These are phyloP conservation scores for Rhizoclosmatium globosum DNA, from an alignment of 192 early-diverging fungal genomes.

Conservation along the genomic window DNA sequence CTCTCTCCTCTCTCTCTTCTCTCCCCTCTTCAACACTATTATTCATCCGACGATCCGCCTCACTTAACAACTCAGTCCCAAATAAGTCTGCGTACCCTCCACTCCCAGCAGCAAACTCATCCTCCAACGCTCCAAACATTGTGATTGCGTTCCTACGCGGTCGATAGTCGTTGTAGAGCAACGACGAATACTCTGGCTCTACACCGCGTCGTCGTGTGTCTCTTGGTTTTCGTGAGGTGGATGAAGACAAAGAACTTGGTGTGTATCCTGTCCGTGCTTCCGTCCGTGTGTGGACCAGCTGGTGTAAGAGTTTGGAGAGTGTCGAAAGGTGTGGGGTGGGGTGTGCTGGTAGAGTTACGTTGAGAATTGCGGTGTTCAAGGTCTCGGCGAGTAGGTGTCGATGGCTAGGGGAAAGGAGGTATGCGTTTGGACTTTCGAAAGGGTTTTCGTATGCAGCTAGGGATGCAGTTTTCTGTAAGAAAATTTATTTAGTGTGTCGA, in stretches of 20 bases:
- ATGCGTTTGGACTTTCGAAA: not conserved
- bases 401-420: not conserved
- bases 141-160: not conserved
- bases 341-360: too few species aligned
- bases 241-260: not conserved
- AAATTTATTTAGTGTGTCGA: not conserved
- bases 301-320: not conserved
- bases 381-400: constrained; percentile 1
- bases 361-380: too few species aligned
- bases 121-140: not conserved
- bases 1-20: not conserved
- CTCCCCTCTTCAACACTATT: not conserved
- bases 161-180: not conserved
- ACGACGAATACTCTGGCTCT: too few species aligned
- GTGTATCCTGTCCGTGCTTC: not conserved
- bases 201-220: too few species aligned
- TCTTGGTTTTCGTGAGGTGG: not conserved
- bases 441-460: constrained; percentile 18
- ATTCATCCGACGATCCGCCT: not conserved
- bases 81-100: not conserved
- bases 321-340: not conserved
- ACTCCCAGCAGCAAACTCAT: not conserved
- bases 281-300: not conserved
- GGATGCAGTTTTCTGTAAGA: not conserved
- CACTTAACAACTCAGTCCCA: not conserved